Percentiles rank a stretch among this genome's conserved stretches.
These are phyloP conservation scores for Phytopythium cucurbitacearum DNA, from an alignment of 352 stramenopile genomes.

Conservation along the genomic window DNA sequence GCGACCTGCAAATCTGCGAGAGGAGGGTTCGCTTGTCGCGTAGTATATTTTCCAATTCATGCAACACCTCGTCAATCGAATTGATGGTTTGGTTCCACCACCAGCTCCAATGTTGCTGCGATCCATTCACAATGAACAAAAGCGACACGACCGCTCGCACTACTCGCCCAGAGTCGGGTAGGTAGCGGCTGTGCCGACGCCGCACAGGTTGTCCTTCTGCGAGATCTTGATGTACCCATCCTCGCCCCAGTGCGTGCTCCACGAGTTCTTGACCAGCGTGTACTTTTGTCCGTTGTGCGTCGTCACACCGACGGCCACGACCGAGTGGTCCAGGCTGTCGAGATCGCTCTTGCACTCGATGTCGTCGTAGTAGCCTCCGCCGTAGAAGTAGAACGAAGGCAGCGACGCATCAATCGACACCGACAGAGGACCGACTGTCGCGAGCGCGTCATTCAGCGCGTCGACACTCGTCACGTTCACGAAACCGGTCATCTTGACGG, in stretches of 20 bases:
- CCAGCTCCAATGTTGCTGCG: too few species aligned
- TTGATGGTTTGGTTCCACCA: too few species aligned
- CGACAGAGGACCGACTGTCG: conserved; percentile 77
- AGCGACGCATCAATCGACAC: conserved; percentile 85
- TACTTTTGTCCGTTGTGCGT: conserved; percentile 89
- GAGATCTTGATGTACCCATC: conserved; percentile 91
- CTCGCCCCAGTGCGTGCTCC: conserved; percentile 92
- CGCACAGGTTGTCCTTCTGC: conserved; percentile 94
- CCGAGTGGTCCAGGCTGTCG: conserved; percentile 91
- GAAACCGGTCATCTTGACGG: conserved; percentile 73
- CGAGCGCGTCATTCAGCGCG: conserved; percentile 80
- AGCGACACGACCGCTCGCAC: neutral
- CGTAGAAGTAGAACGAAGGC: conserved; percentile 89
- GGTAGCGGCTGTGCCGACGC: conserved; percentile 87
- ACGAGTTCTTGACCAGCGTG: conserved; percentile 95
- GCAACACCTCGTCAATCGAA: too few species aligned
- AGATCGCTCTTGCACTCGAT: conserved; percentile 85
- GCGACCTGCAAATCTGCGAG: too few species aligned
- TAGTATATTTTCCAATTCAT: too few species aligned
- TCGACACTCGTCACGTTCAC: conserved; percentile 74
- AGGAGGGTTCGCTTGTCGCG: too few species aligned
- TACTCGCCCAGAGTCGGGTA: conserved; percentile 71
- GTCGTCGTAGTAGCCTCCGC: conserved; percentile 84
- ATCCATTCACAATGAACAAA: too few species aligned
- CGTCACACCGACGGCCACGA: conserved; percentile 89